Percentiles rank a stretch among this genome's conserved stretches.
Conservation (phyloP, 495 filamentous ascomycete species). For the Penicillium ucsense region DNA sequence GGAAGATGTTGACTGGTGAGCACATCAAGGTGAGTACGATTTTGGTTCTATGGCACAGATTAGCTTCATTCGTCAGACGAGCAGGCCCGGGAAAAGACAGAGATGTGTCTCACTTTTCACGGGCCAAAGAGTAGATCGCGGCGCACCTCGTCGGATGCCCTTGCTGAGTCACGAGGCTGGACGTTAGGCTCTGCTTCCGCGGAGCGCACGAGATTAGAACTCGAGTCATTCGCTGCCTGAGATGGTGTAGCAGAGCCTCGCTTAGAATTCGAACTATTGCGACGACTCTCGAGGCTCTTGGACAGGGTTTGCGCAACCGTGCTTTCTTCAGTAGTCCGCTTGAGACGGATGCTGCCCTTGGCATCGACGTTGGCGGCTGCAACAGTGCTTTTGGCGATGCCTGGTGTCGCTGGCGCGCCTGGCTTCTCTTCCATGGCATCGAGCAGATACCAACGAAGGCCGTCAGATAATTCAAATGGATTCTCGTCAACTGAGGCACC, state of each 20-base stretch:
- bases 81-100: slow-evolving; percentile 17
- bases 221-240: slow-evolving; percentile 26
- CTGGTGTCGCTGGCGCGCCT: slow-evolving; percentile 86
- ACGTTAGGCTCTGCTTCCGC: slow-evolving; percentile 22
- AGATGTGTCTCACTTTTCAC: slow-evolving; percentile 23
- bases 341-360: slow-evolving; percentile 56
- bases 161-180: slow-evolving; percentile 26
- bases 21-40: background rate
- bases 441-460: slow-evolving; percentile 89
- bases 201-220: slow-evolving; percentile 27
- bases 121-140: slow-evolving; percentile 37
- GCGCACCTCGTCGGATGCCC: slow-evolving; percentile 42
- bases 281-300: slow-evolving; percentile 80
- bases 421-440: slow-evolving; percentile 91
- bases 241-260: slow-evolving; percentile 42
- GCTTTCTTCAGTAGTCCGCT: slow-evolving; percentile 42
- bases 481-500: slow-evolving; percentile 76
- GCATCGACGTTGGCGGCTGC: slow-evolving; percentile 82
- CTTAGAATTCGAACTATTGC: slow-evolving; percentile 74
- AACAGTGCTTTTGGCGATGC: slow-evolving; percentile 80
- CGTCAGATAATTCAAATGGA: slow-evolving; percentile 93
- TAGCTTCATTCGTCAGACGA: background rate
- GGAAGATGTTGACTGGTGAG: slow-evolving; percentile 1
- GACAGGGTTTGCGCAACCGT: slow-evolving; percentile 68
- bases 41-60: slow-evolving; percentile 1